Percentiles rank a stretch among this genome's conserved stretches.
Conservation (phyloP, 2,329 filamentous ascomycete genomes). For the Phaeophleospora eucalypticola region DNA sequence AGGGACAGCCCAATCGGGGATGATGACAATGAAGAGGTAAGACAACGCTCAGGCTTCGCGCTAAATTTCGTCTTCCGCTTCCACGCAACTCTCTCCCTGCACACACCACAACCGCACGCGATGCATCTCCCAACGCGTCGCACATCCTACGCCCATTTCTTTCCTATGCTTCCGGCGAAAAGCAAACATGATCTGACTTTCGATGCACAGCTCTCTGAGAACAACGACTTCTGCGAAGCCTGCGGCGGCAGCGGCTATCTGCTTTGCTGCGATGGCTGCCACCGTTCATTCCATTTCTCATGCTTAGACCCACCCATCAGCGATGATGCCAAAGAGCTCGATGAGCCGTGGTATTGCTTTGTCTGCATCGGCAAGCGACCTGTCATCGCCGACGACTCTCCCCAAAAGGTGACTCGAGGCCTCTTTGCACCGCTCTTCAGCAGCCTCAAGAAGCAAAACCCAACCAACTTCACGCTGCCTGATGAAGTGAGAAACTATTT, state of each 20-base stretch:
- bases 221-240: constrained; percentile 84
- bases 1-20: constrained; percentile 59
- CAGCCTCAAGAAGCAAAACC: constrained; percentile 35
- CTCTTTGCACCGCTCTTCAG: constrained; percentile 62
- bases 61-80: constrained; percentile 36
- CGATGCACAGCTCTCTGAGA: constrained; percentile 50
- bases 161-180: constrained; percentile 17
- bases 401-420: constrained; percentile 44
- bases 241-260: constrained; percentile 81
- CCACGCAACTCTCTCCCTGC: constrained; percentile 32
- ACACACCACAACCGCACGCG: constrained; percentile 16
- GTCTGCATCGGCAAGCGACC: constrained; percentile 53
- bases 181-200: constrained; percentile 35
- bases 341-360: constrained; percentile 80
- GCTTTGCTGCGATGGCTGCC: constrained; percentile 90
- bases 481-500: constrained; percentile 69
- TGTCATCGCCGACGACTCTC: constrained; percentile 21
- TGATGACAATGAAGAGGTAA: constrained; percentile 55
- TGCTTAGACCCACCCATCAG: constrained; percentile 77
- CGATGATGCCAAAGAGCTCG: constrained; percentile 45
- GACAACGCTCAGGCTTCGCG: constrained; percentile 34
- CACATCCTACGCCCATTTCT: constrained; percentile 22
- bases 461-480: constrained; percentile 55
- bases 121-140: constrained; percentile 30
- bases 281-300: constrained; percentile 81